Conservation (phyloP, 2,329 filamentous ascomycete genomes). For the Epichloe baconii region DNA sequence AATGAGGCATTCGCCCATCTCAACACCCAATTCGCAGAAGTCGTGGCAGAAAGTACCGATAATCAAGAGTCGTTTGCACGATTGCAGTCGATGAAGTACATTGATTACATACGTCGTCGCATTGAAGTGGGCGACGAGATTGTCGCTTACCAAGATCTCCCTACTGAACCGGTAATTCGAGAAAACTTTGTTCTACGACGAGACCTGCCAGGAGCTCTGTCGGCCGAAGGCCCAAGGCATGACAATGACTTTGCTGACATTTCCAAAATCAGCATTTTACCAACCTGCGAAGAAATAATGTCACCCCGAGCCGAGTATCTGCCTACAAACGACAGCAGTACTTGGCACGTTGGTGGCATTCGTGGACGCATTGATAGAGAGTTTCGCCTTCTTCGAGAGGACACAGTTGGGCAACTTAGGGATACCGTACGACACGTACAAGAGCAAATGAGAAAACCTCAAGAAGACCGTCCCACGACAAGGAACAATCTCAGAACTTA, state of each 20-base stretch:
- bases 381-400: constrained; percentile 42
- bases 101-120: constrained; percentile 19
- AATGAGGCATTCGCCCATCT: constrained; percentile 9
- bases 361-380: constrained; percentile 38
- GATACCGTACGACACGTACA: constrained; percentile 32
- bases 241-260: constrained; percentile 38
- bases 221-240: constrained; percentile 24
- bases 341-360: constrained; percentile 25
- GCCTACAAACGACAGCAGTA: constrained; percentile 22
- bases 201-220: constrained; percentile 22
- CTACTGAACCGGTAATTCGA: constrained; percentile 6
- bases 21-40: constrained; percentile 11
- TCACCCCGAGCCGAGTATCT: constrained; percentile 30
- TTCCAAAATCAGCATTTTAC: constrained; percentile 32
- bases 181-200: constrained; percentile 18
- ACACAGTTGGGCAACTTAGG: constrained; percentile 39
- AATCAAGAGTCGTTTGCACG: constrained; percentile 13
- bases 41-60: constrained; percentile 8
- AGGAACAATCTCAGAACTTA: constrained; percentile 17
- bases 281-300: constrained; percentile 33
- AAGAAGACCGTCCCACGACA: constrained; percentile 2
- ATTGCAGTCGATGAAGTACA: constrained; percentile 17
- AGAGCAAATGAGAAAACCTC: constrained; percentile 15
- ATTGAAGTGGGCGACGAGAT: constrained; percentile 17
- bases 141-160: constrained; percentile 6